These are phyloP conservation scores for Austroboletus eburneus DNA, from an alignment of 768 basidiomycete genomes.

Conservation along the genomic window DNA sequence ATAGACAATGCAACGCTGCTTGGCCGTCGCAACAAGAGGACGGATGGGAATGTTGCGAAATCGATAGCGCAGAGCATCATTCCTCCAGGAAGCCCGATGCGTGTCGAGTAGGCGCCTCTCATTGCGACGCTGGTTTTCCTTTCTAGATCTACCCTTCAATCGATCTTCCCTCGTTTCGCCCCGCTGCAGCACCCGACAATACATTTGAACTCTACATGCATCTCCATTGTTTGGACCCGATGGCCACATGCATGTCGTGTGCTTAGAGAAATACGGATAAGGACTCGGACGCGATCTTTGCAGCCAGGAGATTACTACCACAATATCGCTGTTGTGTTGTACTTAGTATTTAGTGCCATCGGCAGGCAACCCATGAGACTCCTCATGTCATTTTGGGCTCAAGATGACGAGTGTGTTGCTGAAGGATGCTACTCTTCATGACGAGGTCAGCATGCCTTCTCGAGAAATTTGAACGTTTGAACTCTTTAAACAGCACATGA, in stretches of 20 bases:
- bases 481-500: no score
- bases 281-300: slow-evolving; percentile 13
- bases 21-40: slow-evolving; percentile 58
- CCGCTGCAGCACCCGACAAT: no score
- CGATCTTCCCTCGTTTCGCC: background rate
- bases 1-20: slow-evolving; percentile 83
- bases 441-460: no score
- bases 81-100: slow-evolving; percentile 33
- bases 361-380: no score
- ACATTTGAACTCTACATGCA: slow-evolving; percentile 10
- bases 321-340: slow-evolving; percentile 14
- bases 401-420: no score
- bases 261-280: slow-evolving; percentile 9
- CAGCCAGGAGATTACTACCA: slow-evolving; percentile 3
- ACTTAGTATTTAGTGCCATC: slow-evolving; percentile 5
- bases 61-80: slow-evolving; percentile 30
- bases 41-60: slow-evolving; percentile 27
- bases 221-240: slow-evolving; percentile 8
- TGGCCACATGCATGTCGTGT: slow-evolving; percentile 8
- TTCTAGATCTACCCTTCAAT: background rate
- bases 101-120: slow-evolving; percentile 14
- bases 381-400: no score
- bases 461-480: no score
- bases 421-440: no score
- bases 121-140: no score